Evolutionary conservation across 768 basidiomycete genomes (phyloP).

Genomic region (Podaxis mareebaensis): DNA sequence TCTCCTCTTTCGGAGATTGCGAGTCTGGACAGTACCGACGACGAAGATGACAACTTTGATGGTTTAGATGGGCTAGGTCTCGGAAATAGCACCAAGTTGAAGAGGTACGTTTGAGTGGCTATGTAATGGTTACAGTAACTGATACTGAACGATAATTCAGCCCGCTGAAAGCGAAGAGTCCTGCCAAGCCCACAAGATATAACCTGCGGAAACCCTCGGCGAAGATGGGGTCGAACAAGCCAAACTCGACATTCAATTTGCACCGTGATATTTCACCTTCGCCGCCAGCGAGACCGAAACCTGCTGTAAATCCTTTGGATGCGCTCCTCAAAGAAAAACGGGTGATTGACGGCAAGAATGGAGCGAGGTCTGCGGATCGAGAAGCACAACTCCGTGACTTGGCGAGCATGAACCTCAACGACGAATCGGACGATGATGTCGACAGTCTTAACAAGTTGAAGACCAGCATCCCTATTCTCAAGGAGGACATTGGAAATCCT

Average conservation of each 20-base stretch:
- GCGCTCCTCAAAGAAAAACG: constrained; percentile 56
- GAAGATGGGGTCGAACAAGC: neutral
- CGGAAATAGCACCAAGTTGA: neutral
- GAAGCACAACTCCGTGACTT: constrained; percentile 34
- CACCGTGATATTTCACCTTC: neutral
- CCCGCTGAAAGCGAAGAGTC: neutral
- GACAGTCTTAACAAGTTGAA: neutral
- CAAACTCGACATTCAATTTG: neutral
- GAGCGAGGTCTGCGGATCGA: constrained; percentile 44
- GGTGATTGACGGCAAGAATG: constrained; percentile 41
- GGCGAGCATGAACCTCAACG: constrained; percentile 24
- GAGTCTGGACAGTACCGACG: constrained; percentile 53
- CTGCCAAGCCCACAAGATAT: constrained; percentile 3
- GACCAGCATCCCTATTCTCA: neutral
- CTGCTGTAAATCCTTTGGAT: constrained; percentile 50
- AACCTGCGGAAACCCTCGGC: constrained; percentile 1
- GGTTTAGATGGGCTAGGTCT: neutral
- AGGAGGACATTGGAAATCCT: constrained; percentile 1
- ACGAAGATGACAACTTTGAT: constrained; percentile 30
- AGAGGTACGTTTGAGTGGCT: neutral
- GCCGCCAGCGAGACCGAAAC: constrained; percentile 10
- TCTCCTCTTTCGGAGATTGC: constrained; percentile 32
- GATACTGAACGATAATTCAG: neutral
- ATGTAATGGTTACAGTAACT: neutral
- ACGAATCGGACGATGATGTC: constrained; percentile 11